Evolutionary conservation across 441 rosid species (phyloP).

Genomic region (Populus hybrid): DNA sequence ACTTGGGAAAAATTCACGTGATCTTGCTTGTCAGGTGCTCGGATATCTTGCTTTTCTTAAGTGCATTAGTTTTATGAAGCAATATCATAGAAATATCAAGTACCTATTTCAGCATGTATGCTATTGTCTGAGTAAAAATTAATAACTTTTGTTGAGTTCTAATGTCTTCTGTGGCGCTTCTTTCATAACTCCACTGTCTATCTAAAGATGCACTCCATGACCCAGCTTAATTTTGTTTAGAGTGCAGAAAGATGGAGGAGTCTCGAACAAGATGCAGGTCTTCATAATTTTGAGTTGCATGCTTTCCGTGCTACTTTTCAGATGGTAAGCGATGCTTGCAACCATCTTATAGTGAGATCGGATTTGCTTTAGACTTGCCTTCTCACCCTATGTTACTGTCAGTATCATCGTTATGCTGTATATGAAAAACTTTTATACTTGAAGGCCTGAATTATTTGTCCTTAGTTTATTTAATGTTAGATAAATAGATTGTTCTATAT

Average conservation of each 20-base stretch:
- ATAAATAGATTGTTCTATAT: background rate
- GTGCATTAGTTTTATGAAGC: background rate
- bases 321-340: constrained; percentile 43
- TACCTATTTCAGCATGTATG: too few species aligned
- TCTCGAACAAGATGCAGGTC: constrained; percentile 66
- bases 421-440: background rate
- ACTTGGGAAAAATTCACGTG: constrained; percentile 68
- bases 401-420: background rate
- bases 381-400: background rate
- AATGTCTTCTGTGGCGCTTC: background rate
- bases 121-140: background rate
- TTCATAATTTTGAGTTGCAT: constrained; percentile 83
- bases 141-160: background rate
- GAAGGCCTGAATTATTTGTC: background rate
- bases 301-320: constrained; percentile 90
- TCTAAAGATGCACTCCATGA: constrained; percentile 1
- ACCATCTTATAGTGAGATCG: background rate
- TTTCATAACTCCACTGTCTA: too few species aligned
- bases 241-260: constrained; percentile 94
- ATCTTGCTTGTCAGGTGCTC: constrained; percentile 92
- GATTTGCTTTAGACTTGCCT: constrained; percentile 11
- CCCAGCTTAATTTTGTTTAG: constrained; percentile 35
- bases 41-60: constrained; percentile 4
- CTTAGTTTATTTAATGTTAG: background rate
- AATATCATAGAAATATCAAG: constrained; percentile 1